Evolutionary conservation across 768 basidiomycete species (phyloP), one percentile per base, ranked within the genome.

Genomic region (Suillus decipiens): DNA sequence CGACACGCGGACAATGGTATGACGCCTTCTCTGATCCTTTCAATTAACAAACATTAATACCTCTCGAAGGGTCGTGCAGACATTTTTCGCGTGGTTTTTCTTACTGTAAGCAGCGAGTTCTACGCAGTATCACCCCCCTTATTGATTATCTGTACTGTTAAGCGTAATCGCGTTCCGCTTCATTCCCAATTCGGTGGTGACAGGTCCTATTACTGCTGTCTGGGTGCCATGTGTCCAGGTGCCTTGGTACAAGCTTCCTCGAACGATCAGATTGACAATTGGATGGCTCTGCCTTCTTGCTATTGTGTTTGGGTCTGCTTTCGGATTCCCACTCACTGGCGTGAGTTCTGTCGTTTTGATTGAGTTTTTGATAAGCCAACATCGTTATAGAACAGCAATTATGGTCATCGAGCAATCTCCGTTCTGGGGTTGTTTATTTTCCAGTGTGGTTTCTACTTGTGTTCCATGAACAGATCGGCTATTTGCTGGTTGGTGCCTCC

Each of bases 81-180:
- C 91, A 0, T 48, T 93, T 45, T 90, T 89, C 68, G 90, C 92
- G 2, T 95, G 93, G 92, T 85, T 86, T 60, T 92, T 94, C 78
- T 79, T 94, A 66, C 66, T 84, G 89, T 89, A 68, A 69, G 86
- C 78, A 12, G 42, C 31, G 28, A 34, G 63, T 24, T 60, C 9
- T 24, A 37, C 57, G 22, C 58, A 56, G 9, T 15, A 37, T 31
- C 5, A 15, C 17, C 24, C 2, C 37, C 17, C 10, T 41, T 17
- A 1, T 22, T 19, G 9, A 57, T 41, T 6, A 41, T 24, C 24
- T 24, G 5, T 41, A 50, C 28, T 59, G 51, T 61, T 28, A 42
- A 89, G 87, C 8, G 81, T 92, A 64, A 93, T 93, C 65, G 89
- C 89, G 5, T 93, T 93, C 81, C 86, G 90, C n/a, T 94, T 86